These are phyloP conservation scores for Aspergillus ochraceoroseus DNA, from an alignment of 2,329 filamentous ascomycete genomes.

Conservation along the genomic window DNA sequence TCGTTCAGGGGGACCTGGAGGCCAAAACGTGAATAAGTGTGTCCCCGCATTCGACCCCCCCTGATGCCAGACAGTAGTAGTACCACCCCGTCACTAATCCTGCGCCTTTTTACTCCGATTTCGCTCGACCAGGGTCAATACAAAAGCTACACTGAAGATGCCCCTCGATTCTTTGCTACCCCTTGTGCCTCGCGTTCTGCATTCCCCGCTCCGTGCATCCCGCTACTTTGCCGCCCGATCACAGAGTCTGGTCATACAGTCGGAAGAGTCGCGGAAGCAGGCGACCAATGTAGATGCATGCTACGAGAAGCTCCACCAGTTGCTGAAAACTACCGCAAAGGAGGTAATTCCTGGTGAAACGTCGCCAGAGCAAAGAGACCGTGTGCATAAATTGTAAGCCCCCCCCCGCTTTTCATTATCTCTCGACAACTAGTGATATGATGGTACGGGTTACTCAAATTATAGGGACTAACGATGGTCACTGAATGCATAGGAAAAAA, in stretches of 20 bases:
- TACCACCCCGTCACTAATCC: constrained; percentile 9
- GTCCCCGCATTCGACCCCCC: constrained; percentile 20
- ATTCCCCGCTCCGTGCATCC: constrained; percentile 48
- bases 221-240: constrained; percentile 54
- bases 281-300: constrained; percentile 56
- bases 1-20: constrained; percentile 60
- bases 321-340: constrained; percentile 51
- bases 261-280: constrained; percentile 60
- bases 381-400: constrained; percentile 52
- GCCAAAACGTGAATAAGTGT: constrained; percentile 67
- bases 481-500: constrained; percentile 46
- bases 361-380: constrained; percentile 51
- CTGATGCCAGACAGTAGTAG: constrained; percentile 1
- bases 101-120: constrained; percentile 7
- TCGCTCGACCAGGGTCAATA: constrained; percentile 52
- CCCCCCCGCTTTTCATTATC: too few species aligned
- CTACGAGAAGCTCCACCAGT: constrained; percentile 53
- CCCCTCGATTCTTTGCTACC: constrained; percentile 50
- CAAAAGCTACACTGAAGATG: constrained; percentile 61
- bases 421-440: too few species aligned
- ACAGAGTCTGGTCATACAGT: constrained; percentile 56
- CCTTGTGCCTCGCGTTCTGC: constrained; percentile 52
- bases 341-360: constrained; percentile 57
- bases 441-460: too few species aligned
- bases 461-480: too few species aligned